These are phyloP conservation scores for Lasiosphaeria miniovina DNA, from an alignment of 495 filamentous ascomycete species.

Conservation along the genomic window DNA sequence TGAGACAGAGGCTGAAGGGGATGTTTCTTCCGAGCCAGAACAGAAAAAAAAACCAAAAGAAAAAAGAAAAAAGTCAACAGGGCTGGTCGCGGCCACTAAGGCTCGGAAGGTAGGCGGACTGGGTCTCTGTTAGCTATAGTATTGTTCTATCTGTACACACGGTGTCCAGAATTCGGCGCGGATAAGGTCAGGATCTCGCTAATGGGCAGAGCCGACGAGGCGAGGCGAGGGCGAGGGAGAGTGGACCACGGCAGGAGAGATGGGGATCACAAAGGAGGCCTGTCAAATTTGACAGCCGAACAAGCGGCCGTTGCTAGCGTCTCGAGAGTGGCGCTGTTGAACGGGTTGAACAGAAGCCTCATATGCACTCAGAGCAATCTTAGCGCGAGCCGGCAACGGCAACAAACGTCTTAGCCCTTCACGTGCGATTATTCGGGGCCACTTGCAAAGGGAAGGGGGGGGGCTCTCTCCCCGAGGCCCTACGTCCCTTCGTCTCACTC, in stretches of 20 bases:
- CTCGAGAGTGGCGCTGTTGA: background rate
- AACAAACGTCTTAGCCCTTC: background rate
- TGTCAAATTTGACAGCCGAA: background rate
- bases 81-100: background rate
- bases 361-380: background rate
- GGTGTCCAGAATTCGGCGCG: too few species aligned
- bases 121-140: background rate
- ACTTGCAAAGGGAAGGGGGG: too few species aligned
- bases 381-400: background rate
- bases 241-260: too few species aligned
- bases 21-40: too few species aligned
- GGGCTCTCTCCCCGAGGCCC: too few species aligned
- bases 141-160: background rate
- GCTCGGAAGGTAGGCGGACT: background rate
- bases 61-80: slow-evolving; percentile 1
- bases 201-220: too few species aligned
- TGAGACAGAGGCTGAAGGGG: too few species aligned
- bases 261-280: background rate
- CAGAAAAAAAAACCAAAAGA: slow-evolving; percentile 5
- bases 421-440: background rate
- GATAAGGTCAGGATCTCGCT: too few species aligned
- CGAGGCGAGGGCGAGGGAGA: too few species aligned
- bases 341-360: background rate
- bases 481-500: too few species aligned
- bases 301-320: slow-evolving; percentile 1